Evolutionary conservation across 768 basidiomycete species (phyloP).

Genomic region (Leccinum longicurvipes): DNA sequence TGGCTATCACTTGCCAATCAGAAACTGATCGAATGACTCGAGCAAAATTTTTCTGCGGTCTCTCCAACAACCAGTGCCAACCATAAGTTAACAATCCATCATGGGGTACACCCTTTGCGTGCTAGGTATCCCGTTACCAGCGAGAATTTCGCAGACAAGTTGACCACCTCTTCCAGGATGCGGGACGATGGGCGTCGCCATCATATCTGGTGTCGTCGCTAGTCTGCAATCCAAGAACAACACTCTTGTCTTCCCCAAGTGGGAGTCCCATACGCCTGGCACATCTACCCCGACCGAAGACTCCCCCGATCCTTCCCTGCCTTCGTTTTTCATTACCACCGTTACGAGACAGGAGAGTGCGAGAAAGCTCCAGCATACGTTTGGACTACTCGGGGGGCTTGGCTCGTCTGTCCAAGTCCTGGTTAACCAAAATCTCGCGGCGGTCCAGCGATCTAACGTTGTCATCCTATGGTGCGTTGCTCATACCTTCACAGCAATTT

Average conservation of each 20-base stretch:
- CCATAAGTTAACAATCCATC: conserved; percentile 1
- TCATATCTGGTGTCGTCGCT: conserved; percentile 88
- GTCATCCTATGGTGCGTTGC: conserved; percentile 77
- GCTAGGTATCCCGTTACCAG: conserved; percentile 48
- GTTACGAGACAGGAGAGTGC: conserved; percentile 79
- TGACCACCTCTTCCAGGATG: conserved; percentile 59
- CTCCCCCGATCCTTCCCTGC: conserved; percentile 64
- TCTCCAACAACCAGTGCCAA: not conserved
- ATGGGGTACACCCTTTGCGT: conserved; percentile 96
- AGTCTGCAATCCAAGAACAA: conserved; percentile 60
- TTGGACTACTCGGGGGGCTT: conserved; percentile 53
- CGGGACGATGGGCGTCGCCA: conserved; percentile 97
- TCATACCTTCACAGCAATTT: not conserved
- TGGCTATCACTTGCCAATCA: not conserved
- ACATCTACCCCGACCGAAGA: conserved; percentile 62
- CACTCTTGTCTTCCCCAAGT: conserved; percentile 40
- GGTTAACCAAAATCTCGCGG: conserved; percentile 65
- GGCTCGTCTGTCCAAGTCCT: conserved; percentile 70
- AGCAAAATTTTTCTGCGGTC: not conserved
- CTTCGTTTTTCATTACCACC: conserved; percentile 80
- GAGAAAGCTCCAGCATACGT: conserved; percentile 58
- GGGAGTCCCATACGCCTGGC: conserved; percentile 70
- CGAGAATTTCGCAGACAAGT: conserved; percentile 7
- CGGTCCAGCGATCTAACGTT: conserved; percentile 76
- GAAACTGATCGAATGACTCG: conserved; percentile 10